These are phyloP conservation scores for Nicotiana sylvestris DNA, from an alignment of 257 asterid species.

Conservation along the genomic window DNA sequence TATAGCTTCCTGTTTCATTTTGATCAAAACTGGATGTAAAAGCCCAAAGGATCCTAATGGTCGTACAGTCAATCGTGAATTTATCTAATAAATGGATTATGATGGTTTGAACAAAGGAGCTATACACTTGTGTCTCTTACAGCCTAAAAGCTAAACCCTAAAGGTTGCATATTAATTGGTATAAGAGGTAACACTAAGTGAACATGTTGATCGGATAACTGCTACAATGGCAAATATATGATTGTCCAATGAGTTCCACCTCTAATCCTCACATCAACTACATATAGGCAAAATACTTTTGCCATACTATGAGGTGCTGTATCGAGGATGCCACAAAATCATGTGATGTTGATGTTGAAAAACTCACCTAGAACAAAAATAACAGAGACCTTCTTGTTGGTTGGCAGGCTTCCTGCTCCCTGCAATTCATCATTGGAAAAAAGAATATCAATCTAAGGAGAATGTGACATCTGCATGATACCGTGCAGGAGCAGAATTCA, in stretches of 20 bases:
- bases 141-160: not conserved
- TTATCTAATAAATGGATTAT: not conserved
- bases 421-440: slow-evolving; percentile 9
- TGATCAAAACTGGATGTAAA: not conserved
- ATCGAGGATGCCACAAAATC: not conserved
- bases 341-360: not conserved
- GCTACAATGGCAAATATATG: not conserved
- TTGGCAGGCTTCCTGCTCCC: slow-evolving; percentile 18
- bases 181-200: not conserved
- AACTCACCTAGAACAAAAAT: slow-evolving; percentile 24
- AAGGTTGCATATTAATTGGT: not conserved
- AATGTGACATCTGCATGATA: not conserved
- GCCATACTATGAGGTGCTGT: not conserved
- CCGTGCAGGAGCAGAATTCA: not conserved
- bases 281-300: not conserved
- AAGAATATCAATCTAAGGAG: not conserved
- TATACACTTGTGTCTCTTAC: not conserved
- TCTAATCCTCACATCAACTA: not conserved
- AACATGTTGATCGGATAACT: not conserved
- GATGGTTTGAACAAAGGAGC: not conserved
- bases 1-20: slow-evolving; percentile 3
- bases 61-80: not conserved
- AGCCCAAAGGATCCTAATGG: not conserved
- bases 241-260: not conserved
- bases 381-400: slow-evolving; percentile 19